These are phyloP conservation scores for Penicillium sp. DNA, from an alignment of 2,329 filamentous ascomycete species.

Conservation along the genomic window DNA sequence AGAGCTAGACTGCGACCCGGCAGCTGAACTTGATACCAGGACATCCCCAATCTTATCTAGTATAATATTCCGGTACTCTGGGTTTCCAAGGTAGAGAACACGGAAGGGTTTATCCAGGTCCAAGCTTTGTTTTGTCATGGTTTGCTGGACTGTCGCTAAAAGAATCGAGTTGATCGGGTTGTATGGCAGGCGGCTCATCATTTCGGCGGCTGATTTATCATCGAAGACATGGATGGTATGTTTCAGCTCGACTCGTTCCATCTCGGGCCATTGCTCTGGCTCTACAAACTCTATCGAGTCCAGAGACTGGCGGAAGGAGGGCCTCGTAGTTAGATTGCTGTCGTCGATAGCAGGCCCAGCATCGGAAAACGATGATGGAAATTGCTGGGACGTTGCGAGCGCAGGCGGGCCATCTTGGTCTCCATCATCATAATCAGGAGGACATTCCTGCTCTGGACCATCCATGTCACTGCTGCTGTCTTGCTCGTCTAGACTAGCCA, in stretches of 20 bases:
- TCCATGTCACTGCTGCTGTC: constrained; percentile 43
- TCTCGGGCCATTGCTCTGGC: constrained; percentile 45
- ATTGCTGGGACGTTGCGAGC: constrained; percentile 33
- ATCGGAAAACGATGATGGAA: constrained; percentile 34
- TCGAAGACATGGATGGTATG: constrained; percentile 46
- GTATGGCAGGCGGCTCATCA: constrained; percentile 33
- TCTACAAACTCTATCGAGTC: constrained; percentile 50
- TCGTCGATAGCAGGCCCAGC: constrained; percentile 36
- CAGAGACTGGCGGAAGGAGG: constrained; percentile 36
- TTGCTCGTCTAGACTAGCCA: constrained; percentile 48
- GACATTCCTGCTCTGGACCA: constrained; percentile 36
- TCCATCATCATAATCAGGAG: constrained; percentile 30
- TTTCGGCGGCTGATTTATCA: constrained; percentile 31
- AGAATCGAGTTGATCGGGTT: constrained; percentile 37
- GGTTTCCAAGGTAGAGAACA: constrained; percentile 48
- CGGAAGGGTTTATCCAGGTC: constrained; percentile 49
- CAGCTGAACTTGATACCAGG: constrained; percentile 45
- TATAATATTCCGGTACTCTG: constrained; percentile 44
- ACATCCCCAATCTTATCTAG: constrained; percentile 54
- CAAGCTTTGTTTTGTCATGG: constrained; percentile 45
- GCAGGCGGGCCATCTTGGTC: constrained; percentile 30
- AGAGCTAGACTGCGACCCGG: constrained; percentile 38
- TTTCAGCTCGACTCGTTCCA: constrained; percentile 46
- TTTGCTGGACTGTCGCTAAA: constrained; percentile 49
- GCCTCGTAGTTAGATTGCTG: constrained; percentile 40